Percentiles rank a stretch among this genome's conserved stretches.
These are phyloP conservation scores for Tulasnella sp. DNA, from an alignment of 768 basidiomycete genomes.

Conservation along the genomic window DNA sequence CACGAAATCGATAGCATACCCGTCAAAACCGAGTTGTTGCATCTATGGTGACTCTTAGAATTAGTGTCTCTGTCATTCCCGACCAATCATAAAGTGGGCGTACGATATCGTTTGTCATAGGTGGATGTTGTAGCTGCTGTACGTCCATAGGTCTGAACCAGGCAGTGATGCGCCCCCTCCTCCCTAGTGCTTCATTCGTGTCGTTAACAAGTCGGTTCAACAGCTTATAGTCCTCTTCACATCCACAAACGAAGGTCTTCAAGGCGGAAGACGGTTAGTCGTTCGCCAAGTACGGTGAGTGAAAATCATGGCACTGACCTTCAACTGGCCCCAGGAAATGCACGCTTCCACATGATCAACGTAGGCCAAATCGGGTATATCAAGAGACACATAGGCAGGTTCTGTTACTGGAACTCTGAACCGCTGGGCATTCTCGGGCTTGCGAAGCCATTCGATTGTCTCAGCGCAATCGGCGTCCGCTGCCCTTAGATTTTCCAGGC, in stretches of 20 bases:
- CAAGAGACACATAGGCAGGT: conserved; percentile 67
- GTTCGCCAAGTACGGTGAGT: background rate
- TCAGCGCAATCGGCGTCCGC: conserved; percentile 53
- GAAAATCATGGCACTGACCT: conserved; percentile 34
- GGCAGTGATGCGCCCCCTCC: conserved; percentile 41
- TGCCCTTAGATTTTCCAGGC: conserved; percentile 40
- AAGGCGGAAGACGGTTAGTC: background rate
- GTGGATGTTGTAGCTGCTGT: conserved; percentile 35
- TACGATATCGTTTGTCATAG: conserved; percentile 54
- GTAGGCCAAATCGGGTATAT: conserved; percentile 50
- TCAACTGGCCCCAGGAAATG: conserved; percentile 48
- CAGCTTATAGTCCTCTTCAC: conserved; percentile 64
- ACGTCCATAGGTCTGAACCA: conserved; percentile 51
- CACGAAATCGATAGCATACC: conserved; percentile 73
- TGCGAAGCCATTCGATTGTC: conserved; percentile 62
- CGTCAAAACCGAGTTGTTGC: conserved; percentile 53
- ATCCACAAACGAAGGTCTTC: conserved; percentile 80
- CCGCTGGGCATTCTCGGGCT: conserved; percentile 37
- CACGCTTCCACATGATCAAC: conserved; percentile 66
- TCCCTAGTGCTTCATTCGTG: conserved; percentile 40
- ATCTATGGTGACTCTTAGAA: conserved; percentile 40
- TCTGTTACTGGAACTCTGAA: conserved; percentile 82
- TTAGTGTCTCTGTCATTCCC: background rate
- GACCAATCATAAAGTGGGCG: background rate
- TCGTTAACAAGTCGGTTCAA: conserved; percentile 65